phyloP scores from a whole-genome alignment of 768 basidiomycete species.

The Cantharellus anzutake region DNA sequence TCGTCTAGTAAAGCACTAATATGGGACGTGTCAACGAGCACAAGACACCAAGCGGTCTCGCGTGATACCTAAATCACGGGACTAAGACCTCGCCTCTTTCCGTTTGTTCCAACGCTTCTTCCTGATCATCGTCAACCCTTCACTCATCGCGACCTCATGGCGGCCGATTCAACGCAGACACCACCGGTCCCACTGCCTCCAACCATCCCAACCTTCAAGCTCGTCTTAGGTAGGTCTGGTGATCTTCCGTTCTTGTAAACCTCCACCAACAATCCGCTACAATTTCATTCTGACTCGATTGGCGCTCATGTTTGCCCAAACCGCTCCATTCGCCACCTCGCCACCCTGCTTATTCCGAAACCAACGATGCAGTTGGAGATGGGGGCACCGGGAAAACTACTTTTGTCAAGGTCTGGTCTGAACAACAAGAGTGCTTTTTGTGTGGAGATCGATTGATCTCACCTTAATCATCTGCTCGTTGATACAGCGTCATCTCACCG shows the following conservation, averaged over 20 bases:
- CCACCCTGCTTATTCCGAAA: neutral
- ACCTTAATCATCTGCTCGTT: neutral
- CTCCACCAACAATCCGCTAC: neutral
- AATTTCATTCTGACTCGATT: neutral
- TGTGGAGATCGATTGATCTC: neutral
- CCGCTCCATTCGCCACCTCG: neutral
- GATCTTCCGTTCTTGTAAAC: conserved; percentile 9
- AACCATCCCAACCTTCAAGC: conserved; percentile 82
- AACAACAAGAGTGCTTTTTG: conserved; percentile 11
- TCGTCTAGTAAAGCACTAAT: no score
- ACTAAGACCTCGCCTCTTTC: no score
- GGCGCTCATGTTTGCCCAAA: neutral
- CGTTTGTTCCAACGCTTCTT: no score
- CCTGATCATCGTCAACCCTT: no score
- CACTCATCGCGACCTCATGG: no score
- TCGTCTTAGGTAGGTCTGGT: conserved; percentile 73
- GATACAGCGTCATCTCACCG: conserved; percentile 83
- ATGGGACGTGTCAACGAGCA: no score
- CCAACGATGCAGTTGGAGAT: conserved; percentile 51
- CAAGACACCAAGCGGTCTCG: no score
- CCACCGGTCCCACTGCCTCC: no score
- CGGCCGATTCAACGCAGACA: no score
- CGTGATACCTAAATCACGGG: no score
- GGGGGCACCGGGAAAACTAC: conserved; percentile 97
- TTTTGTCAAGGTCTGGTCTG: conserved; percentile 66